phyloP scores from a whole-genome alignment of 75 land plant species.

The Cupressus sempervirens region DNA sequence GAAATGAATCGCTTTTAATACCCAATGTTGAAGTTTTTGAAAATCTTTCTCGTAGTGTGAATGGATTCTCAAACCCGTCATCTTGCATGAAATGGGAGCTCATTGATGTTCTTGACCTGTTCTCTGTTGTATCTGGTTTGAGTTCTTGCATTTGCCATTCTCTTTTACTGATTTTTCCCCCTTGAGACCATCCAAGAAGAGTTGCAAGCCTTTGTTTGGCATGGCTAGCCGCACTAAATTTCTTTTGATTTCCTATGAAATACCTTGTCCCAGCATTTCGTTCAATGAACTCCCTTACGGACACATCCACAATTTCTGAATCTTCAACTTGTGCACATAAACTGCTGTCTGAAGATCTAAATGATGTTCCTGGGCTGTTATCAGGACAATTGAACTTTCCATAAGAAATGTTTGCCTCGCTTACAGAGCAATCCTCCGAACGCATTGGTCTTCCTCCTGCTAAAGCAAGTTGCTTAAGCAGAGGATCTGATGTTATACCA shows the following conservation, averaged over 20 bases:
- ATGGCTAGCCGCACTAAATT: slow-evolving; percentile 16
- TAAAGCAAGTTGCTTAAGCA: slow-evolving; percentile 43
- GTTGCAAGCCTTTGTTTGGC: slow-evolving; percentile 35
- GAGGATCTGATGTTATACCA: slow-evolving; percentile 39
- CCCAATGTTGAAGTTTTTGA: slow-evolving; percentile 27
- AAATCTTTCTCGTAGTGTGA: slow-evolving; percentile 39
- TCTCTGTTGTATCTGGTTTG: background rate
- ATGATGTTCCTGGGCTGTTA: slow-evolving; percentile 58
- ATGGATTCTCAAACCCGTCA: slow-evolving; percentile 27
- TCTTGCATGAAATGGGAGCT: slow-evolving; percentile 9
- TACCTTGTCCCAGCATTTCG: background rate
- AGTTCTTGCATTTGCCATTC: background rate
- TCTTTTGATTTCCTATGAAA: slow-evolving; percentile 15
- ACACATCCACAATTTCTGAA: slow-evolving; percentile 8
- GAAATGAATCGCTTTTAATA: slow-evolving; percentile 37
- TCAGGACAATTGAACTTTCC: slow-evolving; percentile 36
- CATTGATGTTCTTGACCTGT: slow-evolving; percentile 11
- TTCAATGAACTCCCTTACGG: slow-evolving; percentile 18
- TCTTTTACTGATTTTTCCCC: slow-evolving; percentile 19
- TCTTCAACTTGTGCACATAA: slow-evolving; percentile 37
- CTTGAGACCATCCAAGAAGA: slow-evolving; percentile 43
- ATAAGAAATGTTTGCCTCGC: slow-evolving; percentile 38
- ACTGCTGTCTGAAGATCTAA: slow-evolving; percentile 47
- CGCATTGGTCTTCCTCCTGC: slow-evolving; percentile 50
- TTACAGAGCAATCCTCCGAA: slow-evolving; percentile 26